Evolutionary conservation across 2,329 filamentous ascomycete genomes (phyloP).

Genomic region (Chaetomium olivaceum): DNA sequence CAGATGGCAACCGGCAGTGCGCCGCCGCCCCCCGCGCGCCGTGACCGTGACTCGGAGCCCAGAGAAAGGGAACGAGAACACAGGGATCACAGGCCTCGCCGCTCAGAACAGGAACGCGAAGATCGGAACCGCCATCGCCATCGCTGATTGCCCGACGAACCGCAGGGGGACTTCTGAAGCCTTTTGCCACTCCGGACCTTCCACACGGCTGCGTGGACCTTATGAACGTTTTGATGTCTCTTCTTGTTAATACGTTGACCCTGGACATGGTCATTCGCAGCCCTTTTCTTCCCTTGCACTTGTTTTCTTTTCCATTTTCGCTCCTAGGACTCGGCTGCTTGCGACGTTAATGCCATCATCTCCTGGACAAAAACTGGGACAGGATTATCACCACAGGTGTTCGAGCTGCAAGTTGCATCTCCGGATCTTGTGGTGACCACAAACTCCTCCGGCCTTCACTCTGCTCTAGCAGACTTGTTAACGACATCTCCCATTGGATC

Average conservation of each 20-base stretch:
- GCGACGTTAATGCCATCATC: constrained; percentile 28
- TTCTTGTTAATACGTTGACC: constrained; percentile 29
- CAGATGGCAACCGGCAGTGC: constrained; percentile 42
- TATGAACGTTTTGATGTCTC: constrained; percentile 23
- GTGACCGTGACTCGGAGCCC: constrained; percentile 43
- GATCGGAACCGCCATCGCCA: constrained; percentile 33
- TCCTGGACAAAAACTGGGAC: constrained; percentile 28
- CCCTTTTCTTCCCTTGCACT: constrained; percentile 14
- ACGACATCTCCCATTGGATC: constrained; percentile 10
- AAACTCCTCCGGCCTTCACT: constrained; percentile 9
- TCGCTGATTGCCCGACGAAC: constrained; percentile 2
- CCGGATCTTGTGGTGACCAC: constrained; percentile 26
- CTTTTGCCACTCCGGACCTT: constrained; percentile 13
- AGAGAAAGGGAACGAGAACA: constrained; percentile 42
- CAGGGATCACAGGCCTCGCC: constrained; percentile 35
- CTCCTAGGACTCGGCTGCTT: constrained; percentile 24
- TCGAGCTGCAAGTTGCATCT: constrained; percentile 34
- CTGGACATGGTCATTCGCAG: constrained; percentile 22
- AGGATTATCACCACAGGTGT: constrained; percentile 24
- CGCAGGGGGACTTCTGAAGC: constrained; percentile 19
- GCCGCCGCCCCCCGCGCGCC: constrained; percentile 34
- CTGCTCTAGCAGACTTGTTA: not conserved
- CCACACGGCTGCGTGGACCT: constrained; percentile 18
- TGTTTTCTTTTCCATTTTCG: constrained; percentile 12
- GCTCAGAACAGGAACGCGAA: constrained; percentile 30